Percentiles rank a stretch among this genome's conserved stretches.
Evolutionary conservation across 2,329 filamentous ascomycete genomes (phyloP).

Genomic region (Eutypella sp.): DNA sequence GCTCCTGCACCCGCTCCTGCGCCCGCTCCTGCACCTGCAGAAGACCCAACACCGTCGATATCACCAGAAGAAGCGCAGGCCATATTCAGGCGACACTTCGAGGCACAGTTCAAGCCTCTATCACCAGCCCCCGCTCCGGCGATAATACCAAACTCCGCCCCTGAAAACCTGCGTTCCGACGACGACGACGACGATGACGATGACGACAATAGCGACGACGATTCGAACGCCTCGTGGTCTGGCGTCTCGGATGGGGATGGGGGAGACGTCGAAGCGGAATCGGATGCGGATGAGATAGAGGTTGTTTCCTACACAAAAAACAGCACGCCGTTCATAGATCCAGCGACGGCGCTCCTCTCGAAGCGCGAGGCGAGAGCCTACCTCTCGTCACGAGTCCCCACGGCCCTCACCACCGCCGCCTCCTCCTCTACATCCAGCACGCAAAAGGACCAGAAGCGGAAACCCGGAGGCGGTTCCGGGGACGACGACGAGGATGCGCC

Average conservation of each 20-base stretch:
- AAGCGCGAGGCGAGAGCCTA: constrained; percentile 73
- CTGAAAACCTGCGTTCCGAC: constrained; percentile 33
- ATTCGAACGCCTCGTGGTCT: constrained; percentile 46
- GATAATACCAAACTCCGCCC: constrained; percentile 23
- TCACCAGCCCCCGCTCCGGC: constrained; percentile 17
- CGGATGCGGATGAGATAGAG: constrained; percentile 40
- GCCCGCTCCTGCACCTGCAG: not conserved
- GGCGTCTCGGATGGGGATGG: constrained; percentile 53
- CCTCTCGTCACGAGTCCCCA: constrained; percentile 47
- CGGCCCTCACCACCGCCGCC: constrained; percentile 17
- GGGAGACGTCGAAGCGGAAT: constrained; percentile 19
- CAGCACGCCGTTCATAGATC: constrained; percentile 30
- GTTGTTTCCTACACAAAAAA: constrained; percentile 56
- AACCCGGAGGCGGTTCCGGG: constrained; percentile 21
- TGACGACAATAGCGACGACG: constrained; percentile 9
- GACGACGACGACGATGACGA: constrained; percentile 15
- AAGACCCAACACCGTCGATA: constrained; percentile 20
- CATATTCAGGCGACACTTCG: constrained; percentile 79
- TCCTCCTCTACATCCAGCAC: constrained; percentile 20
- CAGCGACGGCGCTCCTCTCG: constrained; percentile 41
- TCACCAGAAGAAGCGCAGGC: constrained; percentile 58
- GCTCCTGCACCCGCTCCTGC: not conserved
- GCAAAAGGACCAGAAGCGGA: constrained; percentile 16
- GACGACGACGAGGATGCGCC: constrained; percentile 50
- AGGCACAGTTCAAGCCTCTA: constrained; percentile 78